phyloP scores from a whole-genome alignment of 768 basidiomycete genomes.

The Wakefieldia striispora region DNA sequence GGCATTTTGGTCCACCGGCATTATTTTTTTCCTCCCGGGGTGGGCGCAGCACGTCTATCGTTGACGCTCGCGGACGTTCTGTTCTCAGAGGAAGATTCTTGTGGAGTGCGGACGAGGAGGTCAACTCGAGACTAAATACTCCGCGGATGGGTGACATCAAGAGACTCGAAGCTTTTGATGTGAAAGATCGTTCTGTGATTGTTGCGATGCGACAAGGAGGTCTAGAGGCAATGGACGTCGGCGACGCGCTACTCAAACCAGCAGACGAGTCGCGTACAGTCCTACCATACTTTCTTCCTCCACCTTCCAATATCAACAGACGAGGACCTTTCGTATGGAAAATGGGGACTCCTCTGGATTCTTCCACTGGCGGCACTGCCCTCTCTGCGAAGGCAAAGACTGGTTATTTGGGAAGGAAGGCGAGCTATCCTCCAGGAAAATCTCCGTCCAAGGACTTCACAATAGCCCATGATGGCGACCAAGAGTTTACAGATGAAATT shows the following conservation, averaged over 20 bases:
- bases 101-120: conserved; percentile 69
- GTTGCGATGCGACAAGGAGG: conserved; percentile 88
- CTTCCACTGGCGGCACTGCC: conserved; percentile 39
- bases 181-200: conserved; percentile 69
- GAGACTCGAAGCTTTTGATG: conserved; percentile 79
- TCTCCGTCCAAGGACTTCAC: conserved; percentile 50
- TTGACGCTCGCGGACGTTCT: conserved; percentile 81
- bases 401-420: conserved; percentile 47
- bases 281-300: conserved; percentile 69
- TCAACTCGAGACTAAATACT: conserved; percentile 33
- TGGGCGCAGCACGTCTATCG: conserved; percentile 84
- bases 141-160: conserved; percentile 78
- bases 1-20: conserved; percentile 83
- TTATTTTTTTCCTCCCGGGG: conserved; percentile 88
- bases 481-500: conserved; percentile 64
- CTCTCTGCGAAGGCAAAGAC: conserved; percentile 42
- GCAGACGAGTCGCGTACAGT: conserved; percentile 74
- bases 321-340: conserved; percentile 80
- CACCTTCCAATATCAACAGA: conserved; percentile 59
- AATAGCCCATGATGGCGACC: conserved; percentile 46
- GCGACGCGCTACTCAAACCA: conserved; percentile 75
- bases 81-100: conserved; percentile 78
- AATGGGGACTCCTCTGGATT: conserved; percentile 67
- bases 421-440: conserved; percentile 45
- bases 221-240: conserved; percentile 75